Evolutionary conservation across 495 filamentous ascomycete genomes (phyloP).

Genomic region (Terfezia claveryi): DNA sequence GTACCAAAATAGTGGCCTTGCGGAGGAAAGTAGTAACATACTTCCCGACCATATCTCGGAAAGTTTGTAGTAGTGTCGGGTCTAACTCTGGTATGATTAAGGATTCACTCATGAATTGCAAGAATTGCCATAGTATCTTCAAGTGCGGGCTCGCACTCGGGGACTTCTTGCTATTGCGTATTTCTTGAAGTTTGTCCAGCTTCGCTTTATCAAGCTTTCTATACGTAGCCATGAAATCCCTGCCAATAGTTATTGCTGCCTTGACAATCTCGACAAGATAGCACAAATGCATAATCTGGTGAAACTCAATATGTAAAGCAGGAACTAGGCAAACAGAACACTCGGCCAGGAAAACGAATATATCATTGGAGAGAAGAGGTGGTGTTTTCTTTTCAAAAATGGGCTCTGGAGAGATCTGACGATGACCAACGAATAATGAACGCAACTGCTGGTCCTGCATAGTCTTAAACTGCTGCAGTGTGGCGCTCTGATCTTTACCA

Average conservation of each 20-base stretch:
- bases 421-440: constrained; percentile 42
- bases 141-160: not conserved
- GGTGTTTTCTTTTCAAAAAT: constrained; percentile 28
- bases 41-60: constrained; percentile 38
- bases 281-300: constrained; percentile 69
- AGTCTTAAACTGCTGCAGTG: constrained; percentile 43
- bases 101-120: constrained; percentile 10
- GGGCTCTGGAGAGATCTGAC: constrained; percentile 17
- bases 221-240: not conserved
- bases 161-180: not conserved
- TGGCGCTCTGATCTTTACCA: constrained; percentile 33
- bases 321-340: constrained; percentile 47
- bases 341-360: constrained; percentile 71
- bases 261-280: constrained; percentile 83
- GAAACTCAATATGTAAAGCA: constrained; percentile 49
- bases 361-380: constrained; percentile 54
- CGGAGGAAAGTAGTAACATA: constrained; percentile 82
- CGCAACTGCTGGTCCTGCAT: constrained; percentile 52
- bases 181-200: not conserved
- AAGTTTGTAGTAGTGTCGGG: constrained; percentile 21
- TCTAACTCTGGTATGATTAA: constrained; percentile 23
- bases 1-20: constrained; percentile 60
- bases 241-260: constrained; percentile 33
- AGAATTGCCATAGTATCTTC: constrained; percentile 16
- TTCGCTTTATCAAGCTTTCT: not conserved